Percentiles rank a stretch among this genome's conserved stretches.
Evolutionary conservation across 2,329 filamentous ascomycete species (phyloP).

Genomic region (Fusarium gaditjirri): DNA sequence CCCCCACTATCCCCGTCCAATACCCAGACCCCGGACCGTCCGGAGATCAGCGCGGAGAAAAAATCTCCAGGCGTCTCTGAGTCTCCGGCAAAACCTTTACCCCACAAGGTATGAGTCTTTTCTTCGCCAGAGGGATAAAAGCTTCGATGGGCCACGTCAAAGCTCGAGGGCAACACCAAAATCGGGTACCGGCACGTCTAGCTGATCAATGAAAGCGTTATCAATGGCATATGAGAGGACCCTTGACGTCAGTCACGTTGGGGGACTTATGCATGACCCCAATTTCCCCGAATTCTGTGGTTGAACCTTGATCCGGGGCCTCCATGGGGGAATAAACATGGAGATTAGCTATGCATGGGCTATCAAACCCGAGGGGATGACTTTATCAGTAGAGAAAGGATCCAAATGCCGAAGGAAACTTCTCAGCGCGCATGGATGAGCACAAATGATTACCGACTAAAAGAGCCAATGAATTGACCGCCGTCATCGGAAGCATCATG

Average conservation of each 20-base stretch:
- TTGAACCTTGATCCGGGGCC: constrained; percentile 20
- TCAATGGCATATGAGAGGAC: not conserved
- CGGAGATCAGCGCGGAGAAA: constrained; percentile 12
- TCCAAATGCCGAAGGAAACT: not conserved
- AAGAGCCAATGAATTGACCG: not conserved
- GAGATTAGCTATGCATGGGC: not conserved
- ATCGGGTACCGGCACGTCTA: constrained; percentile 20
- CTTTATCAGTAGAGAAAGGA: not conserved
- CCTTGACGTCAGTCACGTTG: not conserved
- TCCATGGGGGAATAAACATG: constrained; percentile 2
- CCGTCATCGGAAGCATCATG: not conserved
- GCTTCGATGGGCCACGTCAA: constrained; percentile 9
- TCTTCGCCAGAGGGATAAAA: constrained; percentile 17
- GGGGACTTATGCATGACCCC: not conserved
- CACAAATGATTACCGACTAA: not conserved
- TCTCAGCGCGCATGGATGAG: not conserved
- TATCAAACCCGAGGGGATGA: not conserved
- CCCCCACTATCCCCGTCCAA: not conserved
- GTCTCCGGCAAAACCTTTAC: constrained; percentile 19
- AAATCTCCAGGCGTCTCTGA: not conserved
- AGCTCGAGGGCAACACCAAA: not conserved
- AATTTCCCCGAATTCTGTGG: constrained; percentile 1
- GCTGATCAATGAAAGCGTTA: not conserved
- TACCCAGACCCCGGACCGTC: constrained; percentile 10
- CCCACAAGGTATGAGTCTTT: constrained; percentile 12